Conservation (phyloP, 208 protist species). For the Acanthamoeba healyi region DNA sequence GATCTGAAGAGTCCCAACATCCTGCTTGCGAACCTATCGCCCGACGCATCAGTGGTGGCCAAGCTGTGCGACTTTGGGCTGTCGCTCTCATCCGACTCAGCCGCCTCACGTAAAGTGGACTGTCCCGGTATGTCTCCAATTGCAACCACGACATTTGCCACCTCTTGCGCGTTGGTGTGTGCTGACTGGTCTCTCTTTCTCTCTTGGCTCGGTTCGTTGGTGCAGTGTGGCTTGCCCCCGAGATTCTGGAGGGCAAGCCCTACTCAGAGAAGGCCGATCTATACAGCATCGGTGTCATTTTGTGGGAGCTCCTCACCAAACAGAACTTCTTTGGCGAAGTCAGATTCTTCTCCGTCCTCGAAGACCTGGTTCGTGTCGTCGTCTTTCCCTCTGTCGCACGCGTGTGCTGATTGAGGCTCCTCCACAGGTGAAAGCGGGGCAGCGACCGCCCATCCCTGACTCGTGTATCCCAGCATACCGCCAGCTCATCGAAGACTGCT, state of each 20-base stretch:
- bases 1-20: constrained; percentile 18
- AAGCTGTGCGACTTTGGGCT: constrained; percentile 49
- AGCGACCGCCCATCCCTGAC: background rate
- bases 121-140: background rate
- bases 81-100: background rate
- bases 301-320: constrained; percentile 62
- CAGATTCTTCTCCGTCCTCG: background rate
- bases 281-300: background rate
- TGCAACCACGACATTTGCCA: background rate
- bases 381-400: background rate
- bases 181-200: background rate
- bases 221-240: constrained; percentile 46
- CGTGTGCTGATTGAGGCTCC: too few relatives aligned
- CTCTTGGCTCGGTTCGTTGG: background rate
- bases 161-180: background rate
- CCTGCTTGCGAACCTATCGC: background rate
- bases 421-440: background rate
- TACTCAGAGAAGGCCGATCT: background rate
- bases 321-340: constrained; percentile 77
- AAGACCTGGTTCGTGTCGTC: background rate
- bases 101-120: background rate
- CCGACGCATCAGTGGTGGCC: background rate
- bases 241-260: background rate
- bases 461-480: background rate
- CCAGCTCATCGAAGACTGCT: background rate